phyloP scores from a whole-genome alignment of 202 grass and related monocot genomes.

The Digitaria exilis region DNA sequence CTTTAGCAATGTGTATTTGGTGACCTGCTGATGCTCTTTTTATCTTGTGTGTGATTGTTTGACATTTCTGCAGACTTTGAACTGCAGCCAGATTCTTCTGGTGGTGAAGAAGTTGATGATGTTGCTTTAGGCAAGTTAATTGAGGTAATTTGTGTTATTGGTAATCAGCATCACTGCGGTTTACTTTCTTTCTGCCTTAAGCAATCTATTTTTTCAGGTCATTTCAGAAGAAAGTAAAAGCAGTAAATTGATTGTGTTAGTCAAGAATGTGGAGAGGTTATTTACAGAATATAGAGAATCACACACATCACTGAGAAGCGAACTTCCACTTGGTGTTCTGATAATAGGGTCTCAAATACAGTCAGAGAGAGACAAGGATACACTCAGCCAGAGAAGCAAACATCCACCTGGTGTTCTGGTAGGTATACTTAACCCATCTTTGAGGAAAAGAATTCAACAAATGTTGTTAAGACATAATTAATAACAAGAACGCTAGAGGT shows the following conservation, averaged over 20 bases:
- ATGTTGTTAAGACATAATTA: no score
- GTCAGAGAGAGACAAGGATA: conserved; percentile 54
- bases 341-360: conserved; percentile 74
- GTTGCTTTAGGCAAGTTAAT: conserved; percentile 54
- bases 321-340: conserved; percentile 72
- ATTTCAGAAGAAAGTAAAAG: conserved; percentile 65
- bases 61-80: conserved; percentile 48
- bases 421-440: no score
- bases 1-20: not conserved
- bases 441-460: no score
- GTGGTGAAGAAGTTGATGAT: conserved; percentile 42
- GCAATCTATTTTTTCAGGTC: conserved; percentile 48
- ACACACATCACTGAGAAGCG: conserved; percentile 42
- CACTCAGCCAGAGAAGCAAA: conserved; percentile 44
- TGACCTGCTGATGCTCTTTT: not conserved
- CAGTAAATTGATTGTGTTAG: conserved; percentile 67
- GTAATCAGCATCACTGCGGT: conserved; percentile 8
- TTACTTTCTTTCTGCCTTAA: conserved; percentile 5
- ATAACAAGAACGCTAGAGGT: no score
- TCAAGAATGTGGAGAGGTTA: conserved; percentile 66
- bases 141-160: conserved; percentile 55
- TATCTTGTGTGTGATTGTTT: conserved; percentile 2
- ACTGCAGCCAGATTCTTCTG: conserved; percentile 47
- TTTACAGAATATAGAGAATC: conserved; percentile 52
- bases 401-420: not conserved